Conservation (phyloP, 495 filamentous ascomycete genomes). For the Lepraria neglecta region DNA sequence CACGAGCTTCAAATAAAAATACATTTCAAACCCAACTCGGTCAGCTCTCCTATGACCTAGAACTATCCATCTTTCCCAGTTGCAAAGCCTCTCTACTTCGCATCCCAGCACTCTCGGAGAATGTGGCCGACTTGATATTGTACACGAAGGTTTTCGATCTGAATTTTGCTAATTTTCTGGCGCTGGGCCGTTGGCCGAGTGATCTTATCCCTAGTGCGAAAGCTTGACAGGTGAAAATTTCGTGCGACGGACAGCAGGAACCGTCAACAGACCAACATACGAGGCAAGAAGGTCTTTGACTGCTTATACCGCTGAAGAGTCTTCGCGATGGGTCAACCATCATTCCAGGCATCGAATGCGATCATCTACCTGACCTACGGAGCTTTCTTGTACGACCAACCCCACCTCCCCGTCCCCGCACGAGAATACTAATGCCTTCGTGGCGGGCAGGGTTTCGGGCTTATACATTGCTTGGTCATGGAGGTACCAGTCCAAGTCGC, state of each 20-base stretch:
- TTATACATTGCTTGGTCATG: slow-evolving; percentile 60
- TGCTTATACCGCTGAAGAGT: neutral
- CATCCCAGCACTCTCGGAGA: neutral
- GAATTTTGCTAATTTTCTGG: no score
- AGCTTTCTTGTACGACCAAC: slow-evolving; percentile 55
- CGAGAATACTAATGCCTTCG: neutral
- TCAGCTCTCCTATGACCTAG: neutral
- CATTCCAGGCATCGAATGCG: slow-evolving; percentile 63
- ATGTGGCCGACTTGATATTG: no score
- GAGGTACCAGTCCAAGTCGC: slow-evolving; percentile 60
- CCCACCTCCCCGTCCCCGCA: neutral
- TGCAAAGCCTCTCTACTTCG: neutral
- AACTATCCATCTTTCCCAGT: neutral
- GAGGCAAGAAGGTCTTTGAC: neutral
- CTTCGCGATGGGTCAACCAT: slow-evolving; percentile 57
- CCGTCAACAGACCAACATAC: neutral
- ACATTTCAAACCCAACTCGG: neutral
- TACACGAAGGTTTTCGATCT: no score
- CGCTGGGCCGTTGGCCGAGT: no score
- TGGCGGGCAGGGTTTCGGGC: slow-evolving; percentile 49
- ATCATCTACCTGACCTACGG: slow-evolving; percentile 70
- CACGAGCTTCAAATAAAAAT: slow-evolving; percentile 1
- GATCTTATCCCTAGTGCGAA: no score
- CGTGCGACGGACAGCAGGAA: no score
- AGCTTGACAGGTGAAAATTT: no score